Percentiles rank a stretch among this genome's conserved stretches.
These are phyloP conservation scores for Microsporum canis DNA, from an alignment of 2,329 filamentous ascomycete genomes.

Conservation along the genomic window DNA sequence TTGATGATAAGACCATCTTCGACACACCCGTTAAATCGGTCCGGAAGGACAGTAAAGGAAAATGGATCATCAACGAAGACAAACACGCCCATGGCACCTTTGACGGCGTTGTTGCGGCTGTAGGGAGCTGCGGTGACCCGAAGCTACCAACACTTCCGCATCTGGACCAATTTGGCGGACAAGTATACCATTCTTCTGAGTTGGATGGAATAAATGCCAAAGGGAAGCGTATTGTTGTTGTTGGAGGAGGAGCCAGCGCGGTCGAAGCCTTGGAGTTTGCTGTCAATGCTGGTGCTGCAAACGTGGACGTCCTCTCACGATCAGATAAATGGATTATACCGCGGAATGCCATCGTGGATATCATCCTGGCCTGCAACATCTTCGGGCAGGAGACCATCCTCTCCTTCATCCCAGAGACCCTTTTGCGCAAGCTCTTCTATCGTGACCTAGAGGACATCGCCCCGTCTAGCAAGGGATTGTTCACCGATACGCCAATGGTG, in stretches of 20 bases:
- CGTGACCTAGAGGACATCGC: constrained; percentile 65
- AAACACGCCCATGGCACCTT: constrained; percentile 58
- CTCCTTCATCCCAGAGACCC: constrained; percentile 64
- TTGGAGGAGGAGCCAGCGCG: constrained; percentile 70
- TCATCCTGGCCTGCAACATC: constrained; percentile 63
- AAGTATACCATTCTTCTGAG: constrained; percentile 63
- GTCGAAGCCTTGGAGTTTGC: constrained; percentile 77
- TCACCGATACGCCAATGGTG: constrained; percentile 76
- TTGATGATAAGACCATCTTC: constrained; percentile 61
- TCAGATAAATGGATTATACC: constrained; percentile 85
- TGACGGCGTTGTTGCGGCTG: constrained; percentile 64
- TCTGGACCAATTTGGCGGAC: constrained; percentile 60
- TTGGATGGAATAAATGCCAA: constrained; percentile 61
- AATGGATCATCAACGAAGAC: constrained; percentile 70
- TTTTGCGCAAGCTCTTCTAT: constrained; percentile 72
- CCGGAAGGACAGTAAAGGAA: constrained; percentile 54
- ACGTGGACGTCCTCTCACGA: constrained; percentile 62
- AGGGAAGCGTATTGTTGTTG: constrained; percentile 62
- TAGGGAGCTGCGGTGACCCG: constrained; percentile 69
- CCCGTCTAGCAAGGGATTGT: constrained; percentile 60
- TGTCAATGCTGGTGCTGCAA: constrained; percentile 51
- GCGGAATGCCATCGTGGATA: constrained; percentile 62
- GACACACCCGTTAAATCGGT: constrained; percentile 57
- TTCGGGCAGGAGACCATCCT: constrained; percentile 65
- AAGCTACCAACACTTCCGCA: constrained; percentile 60